A percentile compares a stretch with the other conserved stretches of the same genome.
These are phyloP conservation scores for Candida pseudofarinosa DNA, from an alignment of 805 yeast species.

Conservation along the genomic window DNA sequence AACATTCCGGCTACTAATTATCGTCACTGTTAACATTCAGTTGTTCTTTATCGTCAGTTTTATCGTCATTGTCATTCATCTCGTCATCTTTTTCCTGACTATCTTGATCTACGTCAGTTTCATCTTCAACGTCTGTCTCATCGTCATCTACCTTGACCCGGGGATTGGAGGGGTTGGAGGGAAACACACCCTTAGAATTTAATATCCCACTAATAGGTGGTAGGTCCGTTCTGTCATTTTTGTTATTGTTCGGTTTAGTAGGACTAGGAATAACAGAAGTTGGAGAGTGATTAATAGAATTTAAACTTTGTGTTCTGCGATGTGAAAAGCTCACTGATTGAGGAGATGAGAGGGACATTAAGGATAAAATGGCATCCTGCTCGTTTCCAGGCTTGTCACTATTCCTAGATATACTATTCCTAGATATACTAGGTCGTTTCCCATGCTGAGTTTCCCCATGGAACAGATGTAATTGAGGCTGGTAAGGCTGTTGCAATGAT, in stretches of 20 bases:
- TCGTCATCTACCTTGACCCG: conserved; percentile 22
- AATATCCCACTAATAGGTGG: conserved; percentile 30
- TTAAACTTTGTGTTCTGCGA: conserved; percentile 26
- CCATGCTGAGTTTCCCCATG: neutral
- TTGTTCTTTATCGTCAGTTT: neutral
- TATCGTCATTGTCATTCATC: neutral
- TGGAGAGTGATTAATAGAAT: conserved; percentile 26
- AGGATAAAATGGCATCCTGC: conserved; percentile 53
- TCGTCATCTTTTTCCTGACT: neutral
- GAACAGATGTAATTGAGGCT: neutral
- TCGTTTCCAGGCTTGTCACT: conserved; percentile 28
- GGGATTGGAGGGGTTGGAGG: conserved; percentile 1
- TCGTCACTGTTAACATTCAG: neutral
- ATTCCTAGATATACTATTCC: neutral
- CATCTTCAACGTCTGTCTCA: conserved; percentile 34
- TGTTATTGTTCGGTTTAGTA: conserved; percentile 1
- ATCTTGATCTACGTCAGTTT: conserved; percentile 19
- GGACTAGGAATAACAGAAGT: conserved; percentile 8
- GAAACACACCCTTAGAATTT: neutral
- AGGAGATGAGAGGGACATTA: conserved; percentile 55
- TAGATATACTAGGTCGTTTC: conserved; percentile 9
- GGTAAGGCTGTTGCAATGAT: neutral
- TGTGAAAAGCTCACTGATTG: conserved; percentile 27
- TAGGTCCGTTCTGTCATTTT: conserved; percentile 13
- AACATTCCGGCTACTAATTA: neutral